Base-by-base conservation (phyloP, 345 rosid genomes). In the Anacardium occidentale region DNA sequence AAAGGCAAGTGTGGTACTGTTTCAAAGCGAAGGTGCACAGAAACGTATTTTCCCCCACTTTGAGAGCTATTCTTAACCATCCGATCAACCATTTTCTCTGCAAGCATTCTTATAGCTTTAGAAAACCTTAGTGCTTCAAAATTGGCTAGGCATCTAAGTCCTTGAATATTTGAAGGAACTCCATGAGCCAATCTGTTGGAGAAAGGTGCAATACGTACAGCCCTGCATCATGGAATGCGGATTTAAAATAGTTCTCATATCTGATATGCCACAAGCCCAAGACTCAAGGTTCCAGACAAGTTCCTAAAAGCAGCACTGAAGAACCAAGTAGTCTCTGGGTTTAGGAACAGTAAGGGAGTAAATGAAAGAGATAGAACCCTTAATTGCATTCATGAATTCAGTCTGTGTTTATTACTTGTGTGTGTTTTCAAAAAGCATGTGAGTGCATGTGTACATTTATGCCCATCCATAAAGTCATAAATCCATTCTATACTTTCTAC, bases 11-110 rank as follows among this genome's bases (percentile, higher is more conserved):
- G 56, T 68, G 50, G 52, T 58, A 95, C 98, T 92, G 74, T 83
- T 87, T 95, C 99, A 82, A 95, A 92, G 45, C 98, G 90, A 67
- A 95, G 99, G 87, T 95, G 99, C 80, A 92, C 99, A 11, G 99
- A 95, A 52, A 90, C 92, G 79, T 95, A 95, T 83, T 85, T 86
- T 40, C 94, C 99, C 52, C 83, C 87, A 56, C 79, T 80, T 34
- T 84, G 83, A 65, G 80, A 83, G 82, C 97, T 90, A 73, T 85
- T 87, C 24, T 71, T 79, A 58, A 87, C 69, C 98, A 92, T 95
- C 77, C 98, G 81, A 64, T 95, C 81, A 69, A 95, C 99, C 99
- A 95, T 92, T 71, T 86, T 78, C 71, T 92, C 97, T 4, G 97
- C 99, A 78, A 95, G 97, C 18, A 75, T 71, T 75, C 96, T 89